Conservation (phyloP, 2,329 filamentous ascomycete genomes). For the Fusarium anthophilum region DNA sequence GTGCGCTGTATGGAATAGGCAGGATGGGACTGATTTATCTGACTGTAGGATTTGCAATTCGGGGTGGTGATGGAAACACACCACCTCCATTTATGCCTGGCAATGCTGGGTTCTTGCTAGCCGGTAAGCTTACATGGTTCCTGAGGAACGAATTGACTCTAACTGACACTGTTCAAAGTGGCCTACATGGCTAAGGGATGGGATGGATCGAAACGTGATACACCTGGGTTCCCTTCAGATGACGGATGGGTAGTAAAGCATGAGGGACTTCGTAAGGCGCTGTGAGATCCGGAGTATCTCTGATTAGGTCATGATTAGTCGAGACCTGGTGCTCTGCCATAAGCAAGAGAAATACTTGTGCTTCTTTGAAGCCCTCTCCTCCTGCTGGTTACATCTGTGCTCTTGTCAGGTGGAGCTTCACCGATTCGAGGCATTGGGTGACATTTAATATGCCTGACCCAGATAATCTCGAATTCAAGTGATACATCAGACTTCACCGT, state of each 20-base stretch:
- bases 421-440: not conserved
- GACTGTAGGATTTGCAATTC: slow-evolving; percentile 39
- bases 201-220: slow-evolving; percentile 37
- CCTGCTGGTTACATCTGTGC: not conserved
- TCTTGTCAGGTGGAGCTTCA: not conserved
- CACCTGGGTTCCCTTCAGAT: slow-evolving; percentile 50
- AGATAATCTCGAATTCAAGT: no score
- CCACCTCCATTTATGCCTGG: slow-evolving; percentile 50
- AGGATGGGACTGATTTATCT: not conserved
- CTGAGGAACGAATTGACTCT: rapidly evolving
- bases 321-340: not conserved
- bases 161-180: slow-evolving; percentile 32
- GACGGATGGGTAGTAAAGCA: slow-evolving; percentile 48
- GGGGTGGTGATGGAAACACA: slow-evolving; percentile 43
- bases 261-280: slow-evolving; percentile 48
- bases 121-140: slow-evolving; percentile 15
- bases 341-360: not conserved
- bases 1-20: no score
- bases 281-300: slow-evolving; percentile 26
- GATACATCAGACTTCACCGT: no score
- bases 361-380: no score
- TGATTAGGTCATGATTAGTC: not conserved
- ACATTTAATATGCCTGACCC: not conserved
- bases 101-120: slow-evolving; percentile 50
- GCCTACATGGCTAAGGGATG: slow-evolving; percentile 49